phyloP scores from a whole-genome alignment of 805 yeast species.

The Grigorovia yakushimaensis region DNA sequence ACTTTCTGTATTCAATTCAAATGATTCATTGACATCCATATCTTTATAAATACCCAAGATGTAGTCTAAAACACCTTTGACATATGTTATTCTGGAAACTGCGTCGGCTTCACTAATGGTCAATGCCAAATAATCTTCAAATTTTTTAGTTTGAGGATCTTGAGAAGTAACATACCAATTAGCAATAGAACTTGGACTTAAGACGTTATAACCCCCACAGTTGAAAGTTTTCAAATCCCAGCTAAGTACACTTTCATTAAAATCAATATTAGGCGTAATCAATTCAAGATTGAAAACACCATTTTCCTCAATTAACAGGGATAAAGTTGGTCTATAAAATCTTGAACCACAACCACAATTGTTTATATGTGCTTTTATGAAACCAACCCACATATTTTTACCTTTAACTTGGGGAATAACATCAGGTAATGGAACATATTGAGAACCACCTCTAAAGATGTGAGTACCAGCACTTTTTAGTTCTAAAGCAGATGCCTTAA shows the following conservation, averaged over 20 bases:
- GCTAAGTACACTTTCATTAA: constrained; percentile 8
- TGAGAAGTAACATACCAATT: constrained; percentile 10
- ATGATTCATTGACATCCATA: constrained; percentile 7
- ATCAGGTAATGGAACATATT: constrained; percentile 13
- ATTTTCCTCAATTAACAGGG: constrained; percentile 9
- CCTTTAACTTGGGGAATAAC: constrained; percentile 10
- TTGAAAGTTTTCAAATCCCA: constrained; percentile 9
- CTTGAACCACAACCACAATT: constrained; percentile 14
- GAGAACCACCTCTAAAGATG: constrained; percentile 12
- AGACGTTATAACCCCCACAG: constrained; percentile 6
- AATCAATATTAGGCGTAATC: constrained; percentile 10
- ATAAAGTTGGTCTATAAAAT: constrained; percentile 14
- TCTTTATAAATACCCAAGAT: constrained; percentile 26
- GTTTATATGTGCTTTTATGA: constrained; percentile 10
- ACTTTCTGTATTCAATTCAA: constrained; percentile 2
- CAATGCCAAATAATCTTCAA: constrained; percentile 32
- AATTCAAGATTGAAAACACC: constrained; percentile 14
- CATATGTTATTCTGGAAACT: constrained; percentile 27
- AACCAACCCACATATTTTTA: constrained; percentile 18
- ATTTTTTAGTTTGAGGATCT: constrained; percentile 6
- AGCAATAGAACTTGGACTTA: constrained; percentile 9
- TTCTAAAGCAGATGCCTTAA: constrained; percentile 6
- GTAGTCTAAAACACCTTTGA: constrained; percentile 31
- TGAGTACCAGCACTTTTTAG: neutral
- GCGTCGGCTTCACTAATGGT: constrained; percentile 32